phyloP scores from a whole-genome alignment of 805 yeast genomes.

The Lipomyces starkeyi region DNA sequence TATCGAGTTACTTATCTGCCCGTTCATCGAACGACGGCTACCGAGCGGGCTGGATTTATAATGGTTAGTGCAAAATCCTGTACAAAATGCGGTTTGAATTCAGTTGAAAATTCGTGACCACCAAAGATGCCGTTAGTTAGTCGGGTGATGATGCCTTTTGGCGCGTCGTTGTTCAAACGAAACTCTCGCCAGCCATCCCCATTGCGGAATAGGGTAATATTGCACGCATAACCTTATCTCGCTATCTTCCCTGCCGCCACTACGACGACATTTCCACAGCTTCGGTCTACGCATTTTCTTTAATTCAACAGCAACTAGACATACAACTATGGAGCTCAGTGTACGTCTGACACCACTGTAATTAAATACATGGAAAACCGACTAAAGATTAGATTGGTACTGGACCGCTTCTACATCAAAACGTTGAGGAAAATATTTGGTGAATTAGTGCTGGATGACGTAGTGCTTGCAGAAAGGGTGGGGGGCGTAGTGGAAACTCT shows the following conservation, averaged over 20 bases:
- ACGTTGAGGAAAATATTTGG: background rate
- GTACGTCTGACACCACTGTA: background rate
- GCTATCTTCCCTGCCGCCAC: background rate
- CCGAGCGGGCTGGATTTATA: no score
- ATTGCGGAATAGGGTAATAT: constrained; percentile 1
- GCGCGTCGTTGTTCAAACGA: no score
- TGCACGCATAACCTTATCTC: background rate
- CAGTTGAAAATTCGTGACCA: no score
- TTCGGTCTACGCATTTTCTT: background rate
- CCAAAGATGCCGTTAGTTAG: no score
- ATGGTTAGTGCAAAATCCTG: background rate
- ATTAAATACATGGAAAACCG: background rate
- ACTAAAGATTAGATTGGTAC: background rate
- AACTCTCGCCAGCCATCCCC: background rate
- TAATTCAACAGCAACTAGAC: background rate
- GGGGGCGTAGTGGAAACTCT: background rate
- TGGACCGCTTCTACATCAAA: background rate
- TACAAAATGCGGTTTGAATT: background rate
- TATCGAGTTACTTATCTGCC: background rate
- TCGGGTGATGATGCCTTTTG: no score
- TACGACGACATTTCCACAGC: background rate
- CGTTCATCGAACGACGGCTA: background rate
- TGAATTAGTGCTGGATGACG: background rate
- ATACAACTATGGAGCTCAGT: background rate
- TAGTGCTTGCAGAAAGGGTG: background rate